Conservation (phyloP, 2,329 filamentous ascomycete genomes). For the Xylariaceae sp. region DNA sequence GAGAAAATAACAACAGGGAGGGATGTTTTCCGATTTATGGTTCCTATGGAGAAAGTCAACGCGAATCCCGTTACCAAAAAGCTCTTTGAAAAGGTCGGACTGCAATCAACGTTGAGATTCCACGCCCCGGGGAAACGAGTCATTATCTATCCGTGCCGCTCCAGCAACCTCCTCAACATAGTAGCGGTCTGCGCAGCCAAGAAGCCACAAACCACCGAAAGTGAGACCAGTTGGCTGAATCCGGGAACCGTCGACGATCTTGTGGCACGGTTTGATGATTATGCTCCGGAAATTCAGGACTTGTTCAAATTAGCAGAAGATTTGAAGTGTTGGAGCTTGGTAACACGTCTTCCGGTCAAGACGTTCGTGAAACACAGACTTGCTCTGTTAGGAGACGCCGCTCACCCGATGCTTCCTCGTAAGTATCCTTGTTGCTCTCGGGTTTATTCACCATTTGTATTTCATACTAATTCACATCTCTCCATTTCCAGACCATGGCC, state of each 20-base stretch:
- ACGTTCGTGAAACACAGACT: slow-evolving; percentile 12
- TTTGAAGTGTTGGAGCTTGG: slow-evolving; percentile 11
- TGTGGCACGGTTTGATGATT: neutral
- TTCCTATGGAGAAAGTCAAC: slow-evolving; percentile 7
- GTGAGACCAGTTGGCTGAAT: slow-evolving; percentile 9
- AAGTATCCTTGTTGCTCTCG: neutral
- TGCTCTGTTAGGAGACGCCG: slow-evolving; percentile 13
- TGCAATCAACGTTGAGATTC: slow-evolving; percentile 1
- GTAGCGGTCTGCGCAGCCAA: neutral
- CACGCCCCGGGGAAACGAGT: neutral
- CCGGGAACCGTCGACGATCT: slow-evolving; percentile 7
- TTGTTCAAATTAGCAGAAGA: slow-evolving; percentile 11
- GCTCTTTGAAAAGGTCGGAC: slow-evolving; percentile 4
- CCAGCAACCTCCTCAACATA: slow-evolving; percentile 11
- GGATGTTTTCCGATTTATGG: slow-evolving; percentile 12
- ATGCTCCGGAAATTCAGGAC: neutral
- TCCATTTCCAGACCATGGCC: slow-evolving; percentile 11
- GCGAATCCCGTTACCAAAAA: neutral
- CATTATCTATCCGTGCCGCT: slow-evolving; percentile 14
- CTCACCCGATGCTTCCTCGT: slow-evolving; percentile 17
- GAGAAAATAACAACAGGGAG: slow-evolving; percentile 8
- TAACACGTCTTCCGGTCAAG: slow-evolving; percentile 11
- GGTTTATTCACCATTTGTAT: no score
- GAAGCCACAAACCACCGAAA: neutral
- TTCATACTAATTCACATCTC: no score